Base-by-base conservation (phyloP, 371 early-diverging fungal genomes). In the Mortierella sp. region DNA sequence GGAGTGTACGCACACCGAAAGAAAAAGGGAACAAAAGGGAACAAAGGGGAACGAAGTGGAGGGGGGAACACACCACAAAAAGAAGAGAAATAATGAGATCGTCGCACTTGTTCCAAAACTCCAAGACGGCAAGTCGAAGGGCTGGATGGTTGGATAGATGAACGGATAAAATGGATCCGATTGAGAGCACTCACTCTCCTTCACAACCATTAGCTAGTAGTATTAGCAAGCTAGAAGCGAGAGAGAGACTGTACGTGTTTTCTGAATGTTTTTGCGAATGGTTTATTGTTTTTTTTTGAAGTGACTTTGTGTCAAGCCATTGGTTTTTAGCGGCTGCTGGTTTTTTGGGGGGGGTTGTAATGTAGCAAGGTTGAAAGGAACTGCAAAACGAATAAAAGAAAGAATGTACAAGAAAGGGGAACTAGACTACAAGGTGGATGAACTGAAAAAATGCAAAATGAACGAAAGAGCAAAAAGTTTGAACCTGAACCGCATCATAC, bases 401-500 rank as follows among this genome's bases (percentile, higher is more conserved):
- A 69, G 16, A 75, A 53, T 31, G 50, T 69, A 74, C 48, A 69
- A 51, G 46, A 61, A 28, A 31, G 28, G 44, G 6, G 37, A 74
- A 64, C 31, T 71, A 70, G 43, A 76, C 57, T 71, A 76, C 50
- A 70, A 70, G 34, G 44, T 26, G 67, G 67, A 11, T 46, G 44
- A 69, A 57, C 55, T 44, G 50, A 43, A 70, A 61, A 67, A 71
- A 54, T 71, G 72, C 50, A 54, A 69, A 69, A 26, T 50, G 34
- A 31, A 55, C 28, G 53, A 74, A 69, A 70, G 46, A 67, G 71
- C 31, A 54, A 46, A n/a, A n/a, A n/a, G n/a, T n/a, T 40, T 40
- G 43, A 46, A 11, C 48, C 13, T 46, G 26, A 26, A 26, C 59
- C 50, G 43, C n/a, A 28, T 74, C 77, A 77, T 77, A 46, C 81